Percentiles rank a stretch among this genome's conserved stretches.
These are phyloP conservation scores for Scheffersomyces stipitis DNA, from an alignment of 805 yeast species.

Conservation along the genomic window DNA sequence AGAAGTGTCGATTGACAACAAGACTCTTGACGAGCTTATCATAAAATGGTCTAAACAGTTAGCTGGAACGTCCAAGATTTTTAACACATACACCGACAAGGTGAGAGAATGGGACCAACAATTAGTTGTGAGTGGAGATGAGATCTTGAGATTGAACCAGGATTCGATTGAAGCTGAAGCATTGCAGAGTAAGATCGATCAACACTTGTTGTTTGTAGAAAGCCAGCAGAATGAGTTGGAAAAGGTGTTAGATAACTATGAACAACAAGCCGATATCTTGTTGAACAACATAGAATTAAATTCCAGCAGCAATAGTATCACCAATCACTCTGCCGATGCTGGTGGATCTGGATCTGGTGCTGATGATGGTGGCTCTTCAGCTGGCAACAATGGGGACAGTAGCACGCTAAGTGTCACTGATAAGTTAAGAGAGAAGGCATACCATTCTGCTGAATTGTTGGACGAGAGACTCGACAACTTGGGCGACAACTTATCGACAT, in stretches of 20 bases:
- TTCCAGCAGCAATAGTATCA: conserved; percentile 16
- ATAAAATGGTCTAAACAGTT: conserved; percentile 91
- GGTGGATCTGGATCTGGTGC: conserved; percentile 20
- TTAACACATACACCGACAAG: conserved; percentile 70
- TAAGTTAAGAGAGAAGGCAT: conserved; percentile 86
- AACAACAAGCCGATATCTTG: conserved; percentile 62
- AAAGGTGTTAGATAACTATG: conserved; percentile 75
- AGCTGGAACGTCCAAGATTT: conserved; percentile 68
- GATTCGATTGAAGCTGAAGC: conserved; percentile 83
- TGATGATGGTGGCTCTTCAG: conserved; percentile 22
- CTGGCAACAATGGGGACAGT: conserved; percentile 29
- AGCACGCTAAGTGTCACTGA: conserved; percentile 57
- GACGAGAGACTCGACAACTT: conserved; percentile 78
- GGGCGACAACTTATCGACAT: conserved; percentile 71
- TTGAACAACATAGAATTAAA: conserved; percentile 44
- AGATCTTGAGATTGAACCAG: conserved; percentile 71
- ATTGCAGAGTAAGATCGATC: conserved; percentile 82
- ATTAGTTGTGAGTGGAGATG: conserved; percentile 81
- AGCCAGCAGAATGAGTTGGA: conserved; percentile 93
- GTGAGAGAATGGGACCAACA: conserved; percentile 85
- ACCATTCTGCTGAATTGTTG: conserved; percentile 78
- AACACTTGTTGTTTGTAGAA: conserved; percentile 79
- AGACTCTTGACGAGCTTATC: conserved; percentile 88
- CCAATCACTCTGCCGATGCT: conserved; percentile 16
- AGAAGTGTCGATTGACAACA: conserved; percentile 79